Base-by-base conservation (phyloP, 768 basidiomycete species). In the Leccinum aurantiacum region DNA sequence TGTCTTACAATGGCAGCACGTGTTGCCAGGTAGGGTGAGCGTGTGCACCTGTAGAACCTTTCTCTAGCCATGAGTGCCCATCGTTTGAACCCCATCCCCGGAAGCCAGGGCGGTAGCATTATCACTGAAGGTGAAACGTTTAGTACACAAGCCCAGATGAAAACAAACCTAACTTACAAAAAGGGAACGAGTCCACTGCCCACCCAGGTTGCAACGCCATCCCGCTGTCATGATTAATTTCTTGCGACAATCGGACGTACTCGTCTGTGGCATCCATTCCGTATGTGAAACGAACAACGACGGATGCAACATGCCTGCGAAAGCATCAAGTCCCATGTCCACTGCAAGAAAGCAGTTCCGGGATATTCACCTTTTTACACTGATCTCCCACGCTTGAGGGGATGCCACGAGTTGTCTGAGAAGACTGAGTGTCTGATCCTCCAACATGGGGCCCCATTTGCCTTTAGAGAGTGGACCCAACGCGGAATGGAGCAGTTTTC, bases 11-110 rank as follows among this genome's bases (percentile, higher is more conserved):
- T 60, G 11, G 60, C 47, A 3, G 54, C 31, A 14, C 60, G 54
- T 25, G 60, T 56, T 24, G 44, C 48, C 17, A 50, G 33, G 38
- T 63, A 63, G 13, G 62, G 56, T 47, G 47, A 52, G 19, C 52
- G 60, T 29, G 60, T 62, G 35, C 60, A 62, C 7, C 29, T 35
- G 38, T 56, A 6, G 27, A 64, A 64, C 53, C 57, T 62, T 27
- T 56, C 54, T 29, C 57, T 62, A n/a, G 63, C 63, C 37, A 41
- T 46, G 17, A 4, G 6, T 25, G 63, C 63, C 61, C 61, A 62
- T 9, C 54, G 47, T 62, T 81, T 79, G 70, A 79, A 82, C 1
- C 64, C 69, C 41, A 75, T 76, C 4, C 79, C 76, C 22, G 80
- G 79, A 55, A 82, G 72, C 79, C 80, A 80, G 0, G 66, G 64